Base-by-base conservation (phyloP, 208 protist species). In the Leishmania arabica region DNA sequence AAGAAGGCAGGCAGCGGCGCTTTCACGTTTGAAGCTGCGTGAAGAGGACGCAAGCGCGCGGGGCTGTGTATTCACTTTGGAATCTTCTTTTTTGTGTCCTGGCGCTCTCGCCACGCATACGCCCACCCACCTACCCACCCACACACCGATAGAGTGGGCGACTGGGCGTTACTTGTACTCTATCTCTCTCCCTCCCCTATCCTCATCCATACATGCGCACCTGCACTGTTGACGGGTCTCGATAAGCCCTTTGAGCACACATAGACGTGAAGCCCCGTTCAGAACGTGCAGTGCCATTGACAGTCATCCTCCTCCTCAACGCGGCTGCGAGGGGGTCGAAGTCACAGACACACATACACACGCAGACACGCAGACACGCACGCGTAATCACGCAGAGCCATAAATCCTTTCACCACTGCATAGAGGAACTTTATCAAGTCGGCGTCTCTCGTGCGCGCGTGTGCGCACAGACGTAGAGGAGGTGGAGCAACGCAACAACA, bases 281-380 rank as follows among this genome's bases (percentile, higher is more conserved):
- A 49, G 66, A 47, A 42, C 4, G 66, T 7, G 66, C 66, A 49
- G 21, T 40, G 66, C 19, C 40, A 47, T 71, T 47, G 37, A 71
- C 19, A 1, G 40, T 47, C 13, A 75, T 56, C 47, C 19, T 24
- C 34, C 2, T 62, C 34, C 9, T 62, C 47, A 76, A 53, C 42
- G 42, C 27, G 45, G 45, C 15, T 37, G 5, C 40, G 27, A 34
- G 40, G 19, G 27, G 21, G 40, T 7, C 2, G 19, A 21, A 73
- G 24, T 13, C n/a, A 37, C 24, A 34, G 0, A n/a, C 17, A 34
- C 9, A n/a, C 58, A 64, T 6, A n/a, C 24, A 31, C 34, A 31
- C 68, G 3, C 19, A 76, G 7, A 64, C 51, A 62, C 45, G 72
- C 58, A 40, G 21, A 56, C 79, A 77, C 58, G 62, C 79, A 71